phyloP scores from a whole-genome alignment of 164 flowering plant genomes.

The Liriodendron chinense region DNA sequence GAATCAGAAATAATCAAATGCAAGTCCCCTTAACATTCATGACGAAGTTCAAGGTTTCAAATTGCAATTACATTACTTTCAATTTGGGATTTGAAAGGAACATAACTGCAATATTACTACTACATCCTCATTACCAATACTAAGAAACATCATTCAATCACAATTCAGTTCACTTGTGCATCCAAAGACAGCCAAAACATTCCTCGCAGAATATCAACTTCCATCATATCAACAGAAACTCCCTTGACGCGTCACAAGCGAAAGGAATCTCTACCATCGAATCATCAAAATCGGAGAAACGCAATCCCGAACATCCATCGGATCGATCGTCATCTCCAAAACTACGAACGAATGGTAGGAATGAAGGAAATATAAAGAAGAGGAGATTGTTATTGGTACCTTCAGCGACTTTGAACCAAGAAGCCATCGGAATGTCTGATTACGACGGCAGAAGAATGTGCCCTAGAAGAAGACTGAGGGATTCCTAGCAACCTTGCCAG shows the following conservation, averaged over 20 bases:
- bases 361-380: background rate
- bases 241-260: background rate
- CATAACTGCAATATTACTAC: too few species aligned
- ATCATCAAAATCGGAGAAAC: background rate
- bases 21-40: too few species aligned
- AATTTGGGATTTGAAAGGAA: too few species aligned
- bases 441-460: background rate
- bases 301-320: background rate
- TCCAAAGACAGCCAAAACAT: background rate
- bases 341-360: background rate
- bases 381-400: constrained; percentile 33
- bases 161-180: background rate
- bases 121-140: too few species aligned
- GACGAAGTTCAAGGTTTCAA: too few species aligned
- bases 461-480: too few species aligned
- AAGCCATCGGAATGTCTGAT: constrained; percentile 40
- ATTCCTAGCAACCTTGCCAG: too few species aligned
- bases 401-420: constrained; percentile 92
- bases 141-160: background rate
- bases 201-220: background rate
- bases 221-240: background rate
- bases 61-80: too few species aligned
- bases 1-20: too few species aligned
- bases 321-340: background rate
- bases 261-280: background rate